Base-by-base conservation (phyloP, 352 stramenopile genomes). In the Phytopythium sindhum region DNA sequence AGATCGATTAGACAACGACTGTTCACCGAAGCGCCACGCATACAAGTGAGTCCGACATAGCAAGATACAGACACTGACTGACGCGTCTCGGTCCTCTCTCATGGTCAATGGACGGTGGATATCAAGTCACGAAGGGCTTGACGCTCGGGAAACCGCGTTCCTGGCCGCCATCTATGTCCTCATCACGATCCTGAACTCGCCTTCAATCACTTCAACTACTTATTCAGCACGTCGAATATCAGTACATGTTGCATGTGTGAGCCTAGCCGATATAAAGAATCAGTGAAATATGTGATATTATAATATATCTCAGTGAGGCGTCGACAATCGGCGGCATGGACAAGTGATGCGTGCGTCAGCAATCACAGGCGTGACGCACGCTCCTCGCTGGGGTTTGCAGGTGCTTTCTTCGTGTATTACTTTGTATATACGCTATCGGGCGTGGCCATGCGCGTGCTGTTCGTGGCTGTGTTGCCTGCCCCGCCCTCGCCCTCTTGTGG, bases 1-100 rank as follows among this genome's bases (percentile, higher is more conserved):
- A 9, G 42, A 26, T 21, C 42, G 19, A 51, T 24, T 11, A 28
- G 21, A n/a, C 44, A 45, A n/a, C 44, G 48, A 55, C 48, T 35
- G 10, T 55, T 55, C 48, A 37, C 48, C 48, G 48, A 55, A 55
- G 48, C 48, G 48, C 24, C 48, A 55, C 48, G 15, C 48, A 29
- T 19, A 1, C 10, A 19, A 24, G 11, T n/a, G 10, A n/a, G 41
- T 14, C 42, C 5, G 6, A 26, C 6, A 26, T 14, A n/a, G 8
- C 42, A 15, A 23, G 42, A 24, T 26, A 24, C 42, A 4, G 19
- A 26, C 12, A 23, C 5, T 26, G 19, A 24, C 24, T 23, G 8
- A 7, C 42, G 42, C 42, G 42, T 21, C 7, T 1, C 4, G 1
- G 41, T 21, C 9, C 4, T 48, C 9, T 44, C 19, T 12, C 19